Percentiles rank a stretch among this genome's conserved stretches.
phyloP scores from a whole-genome alignment of 352 stramenopile species.

The Phytophthora tentaculata region DNA sequence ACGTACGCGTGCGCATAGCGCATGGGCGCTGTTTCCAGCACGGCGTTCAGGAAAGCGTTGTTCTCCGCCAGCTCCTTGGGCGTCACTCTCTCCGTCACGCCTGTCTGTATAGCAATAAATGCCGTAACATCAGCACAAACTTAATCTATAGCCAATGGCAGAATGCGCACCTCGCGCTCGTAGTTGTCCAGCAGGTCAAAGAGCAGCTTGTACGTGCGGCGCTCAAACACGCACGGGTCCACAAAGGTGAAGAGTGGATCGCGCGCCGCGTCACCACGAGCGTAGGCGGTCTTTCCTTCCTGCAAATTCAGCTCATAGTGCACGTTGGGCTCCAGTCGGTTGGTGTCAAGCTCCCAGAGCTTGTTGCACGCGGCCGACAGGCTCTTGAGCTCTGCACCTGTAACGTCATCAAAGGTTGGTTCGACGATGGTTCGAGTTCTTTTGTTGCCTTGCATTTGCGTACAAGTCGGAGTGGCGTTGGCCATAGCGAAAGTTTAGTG shows the following conservation, averaged over 20 bases:
- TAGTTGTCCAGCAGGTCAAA: slow-evolving; percentile 92
- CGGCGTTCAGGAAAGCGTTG: slow-evolving; percentile 90
- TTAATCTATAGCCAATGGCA: background rate
- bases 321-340: slow-evolving; percentile 79
- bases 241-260: slow-evolving; percentile 94
- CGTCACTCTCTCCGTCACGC: slow-evolving; percentile 88
- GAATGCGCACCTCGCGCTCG: slow-evolving; percentile 61
- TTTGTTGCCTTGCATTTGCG: slow-evolving; percentile 3
- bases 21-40: slow-evolving; percentile 94
- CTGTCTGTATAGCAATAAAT: slow-evolving; percentile 52
- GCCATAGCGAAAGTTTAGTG: slow-evolving; percentile 27
- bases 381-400: slow-evolving; percentile 59
- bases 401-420: background rate
- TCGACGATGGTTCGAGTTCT: background rate
- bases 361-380: slow-evolving; percentile 83
- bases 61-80: slow-evolving; percentile 91
- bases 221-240: slow-evolving; percentile 84
- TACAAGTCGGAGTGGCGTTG: slow-evolving; percentile 57
- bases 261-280: slow-evolving; percentile 85
- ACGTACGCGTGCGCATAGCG: slow-evolving; percentile 92
- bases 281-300: slow-evolving; percentile 89
- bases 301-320: slow-evolving; percentile 96
- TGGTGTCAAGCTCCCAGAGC: slow-evolving; percentile 93
- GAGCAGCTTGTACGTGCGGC: slow-evolving; percentile 93
- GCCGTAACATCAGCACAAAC: slow-evolving; percentile 1